Base-by-base conservation (phyloP, 2,329 filamentous ascomycete genomes). In the Colletotrichum sp. region DNA sequence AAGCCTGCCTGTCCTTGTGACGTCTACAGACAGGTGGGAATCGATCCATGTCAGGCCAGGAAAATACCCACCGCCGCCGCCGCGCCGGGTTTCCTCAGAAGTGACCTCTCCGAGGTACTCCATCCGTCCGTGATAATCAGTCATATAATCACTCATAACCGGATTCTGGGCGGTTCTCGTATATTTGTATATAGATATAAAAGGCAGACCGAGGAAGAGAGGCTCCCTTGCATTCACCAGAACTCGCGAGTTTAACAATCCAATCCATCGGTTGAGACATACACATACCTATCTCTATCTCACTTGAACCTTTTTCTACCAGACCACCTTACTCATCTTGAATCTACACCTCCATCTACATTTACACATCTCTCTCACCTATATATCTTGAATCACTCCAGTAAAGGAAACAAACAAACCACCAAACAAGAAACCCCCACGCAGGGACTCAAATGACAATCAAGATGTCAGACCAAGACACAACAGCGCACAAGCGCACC, bases 1-100 rank as follows among this genome's bases (percentile, higher is more conserved):
- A 39, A 39, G 34, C 32, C 60, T 59, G 39, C 34, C 73, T 59
- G 39, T 48, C 73, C 64, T 63, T 61, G 64, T 67, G 64, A 61
- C 36, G 28, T 26, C 21, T 52, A 69, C 34, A 59, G 60, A 65
- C 67, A 60, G 34, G 43, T 48, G 67, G 61, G 72, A 68, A 71
- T 72, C 69, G 73, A 68, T 72, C 57, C 73, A 75, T 72, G 69
- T 68, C 69, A 75, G 69, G 63, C 71, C 73, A 75, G 73, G 36
- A 71, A 43, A n/a, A 61, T 30, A 61, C 21, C 39, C 26, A 18
- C 43, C 55, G 24, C 57, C 14, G 66, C 32, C 21, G 60, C 32
- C 6, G 43, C 43, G 43, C 43, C 43, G 43, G 43, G 43, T 48
- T 48, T 21, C 14, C 59, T 69, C 65, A 48, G 13, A 59, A 57